Evolutionary conservation across 2,329 filamentous ascomycete species (phyloP).

Genomic region (Pseudogymnoascus sp.): DNA sequence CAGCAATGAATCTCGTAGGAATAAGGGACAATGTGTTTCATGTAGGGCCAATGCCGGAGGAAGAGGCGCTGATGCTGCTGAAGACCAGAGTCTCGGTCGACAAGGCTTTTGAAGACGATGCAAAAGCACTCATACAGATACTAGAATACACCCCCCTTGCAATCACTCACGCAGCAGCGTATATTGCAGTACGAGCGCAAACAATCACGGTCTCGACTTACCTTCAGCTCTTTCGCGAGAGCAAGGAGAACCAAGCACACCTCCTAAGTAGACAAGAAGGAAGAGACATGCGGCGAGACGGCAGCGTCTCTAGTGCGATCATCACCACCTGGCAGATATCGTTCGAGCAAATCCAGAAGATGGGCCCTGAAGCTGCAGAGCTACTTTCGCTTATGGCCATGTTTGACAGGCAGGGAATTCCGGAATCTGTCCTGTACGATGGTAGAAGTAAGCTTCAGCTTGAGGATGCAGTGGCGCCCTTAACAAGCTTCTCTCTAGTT

Average conservation of each 20-base stretch:
- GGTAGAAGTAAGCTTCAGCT: slow-evolving; percentile 17
- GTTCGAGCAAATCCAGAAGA: slow-evolving; percentile 29
- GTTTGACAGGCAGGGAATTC: slow-evolving; percentile 20
- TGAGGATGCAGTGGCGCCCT: slow-evolving; percentile 28
- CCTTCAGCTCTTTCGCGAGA: slow-evolving; percentile 30
- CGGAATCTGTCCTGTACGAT: slow-evolving; percentile 13
- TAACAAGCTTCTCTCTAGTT: slow-evolving; percentile 33
- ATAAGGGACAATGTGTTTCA: background rate
- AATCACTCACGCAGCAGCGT: slow-evolving; percentile 24
- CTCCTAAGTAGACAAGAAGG: slow-evolving; percentile 25
- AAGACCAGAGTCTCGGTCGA: background rate
- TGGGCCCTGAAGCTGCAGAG: slow-evolving; percentile 13
- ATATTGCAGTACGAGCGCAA: slow-evolving; percentile 19
- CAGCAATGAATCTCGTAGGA: background rate
- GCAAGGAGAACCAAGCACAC: slow-evolving; percentile 22
- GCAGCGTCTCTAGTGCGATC: slow-evolving; percentile 27
- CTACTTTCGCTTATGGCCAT: slow-evolving; percentile 19
- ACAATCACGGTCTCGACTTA: slow-evolving; percentile 31
- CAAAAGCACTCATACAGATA: slow-evolving; percentile 10
- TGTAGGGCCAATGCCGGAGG: background rate
- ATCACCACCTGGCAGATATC: slow-evolving; percentile 31
- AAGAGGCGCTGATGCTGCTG: slow-evolving; percentile 10
- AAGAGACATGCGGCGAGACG: slow-evolving; percentile 28
- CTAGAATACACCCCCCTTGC: slow-evolving; percentile 25
- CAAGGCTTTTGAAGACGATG: background rate